Percentiles rank a stretch among this genome's conserved stretches.
phyloP scores from a whole-genome alignment of 2,329 filamentous ascomycete species.

The Lachnum nothofagi region DNA sequence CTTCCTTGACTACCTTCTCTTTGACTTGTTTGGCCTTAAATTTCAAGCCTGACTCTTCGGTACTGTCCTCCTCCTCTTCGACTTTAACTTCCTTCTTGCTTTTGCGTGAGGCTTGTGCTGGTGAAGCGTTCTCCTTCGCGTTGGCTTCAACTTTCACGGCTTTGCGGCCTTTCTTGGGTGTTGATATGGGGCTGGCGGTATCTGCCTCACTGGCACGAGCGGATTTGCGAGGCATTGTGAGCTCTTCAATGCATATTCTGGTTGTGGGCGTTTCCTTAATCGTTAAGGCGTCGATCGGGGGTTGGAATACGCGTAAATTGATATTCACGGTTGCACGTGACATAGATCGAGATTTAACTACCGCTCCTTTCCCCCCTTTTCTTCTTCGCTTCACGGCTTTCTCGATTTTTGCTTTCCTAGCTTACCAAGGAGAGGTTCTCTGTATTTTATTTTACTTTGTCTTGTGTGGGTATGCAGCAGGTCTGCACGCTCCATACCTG shows the following conservation, averaged over 20 bases:
- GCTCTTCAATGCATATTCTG: too few relatives aligned
- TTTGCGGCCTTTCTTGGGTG: conserved; percentile 6
- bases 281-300: neutral
- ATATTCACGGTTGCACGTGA: neutral
- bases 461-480: too few relatives aligned
- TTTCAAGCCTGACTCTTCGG: neutral
- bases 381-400: too few relatives aligned
- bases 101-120: conserved; percentile 4
- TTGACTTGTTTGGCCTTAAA: conserved; percentile 20
- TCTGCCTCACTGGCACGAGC: conserved; percentile 9
- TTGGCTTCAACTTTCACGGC: neutral
- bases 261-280: conserved; percentile 3
- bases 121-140: neutral
- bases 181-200: conserved; percentile 13
- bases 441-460: too few relatives aligned
- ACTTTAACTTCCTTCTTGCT: conserved; percentile 14
- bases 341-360: neutral
- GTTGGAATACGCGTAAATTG: too few relatives aligned
- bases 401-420: too few relatives aligned
- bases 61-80: conserved; percentile 10
- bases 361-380: too few relatives aligned
- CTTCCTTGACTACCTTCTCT: conserved; percentile 17
- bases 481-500: too few relatives aligned
- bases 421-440: too few relatives aligned
- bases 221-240: conserved; percentile 27